Base-by-base conservation (phyloP, 1,284 basidiomycete species). In the Macrocybe sp. region DNA sequence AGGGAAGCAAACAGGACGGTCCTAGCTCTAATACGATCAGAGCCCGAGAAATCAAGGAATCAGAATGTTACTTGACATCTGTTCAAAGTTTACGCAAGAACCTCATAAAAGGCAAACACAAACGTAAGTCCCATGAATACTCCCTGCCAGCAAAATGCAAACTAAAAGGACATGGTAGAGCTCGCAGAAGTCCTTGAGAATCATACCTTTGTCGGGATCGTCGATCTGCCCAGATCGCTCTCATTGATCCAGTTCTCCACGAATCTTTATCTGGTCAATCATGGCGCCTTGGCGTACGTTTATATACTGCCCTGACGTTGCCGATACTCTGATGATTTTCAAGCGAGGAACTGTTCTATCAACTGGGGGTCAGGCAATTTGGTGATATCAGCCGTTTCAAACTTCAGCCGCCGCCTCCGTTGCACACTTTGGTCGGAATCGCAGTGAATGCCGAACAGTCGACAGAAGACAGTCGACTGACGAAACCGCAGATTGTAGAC, bases 341-440 rank as follows among this genome's bases (percentile, higher is more conserved):
- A 55, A 96, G 92, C 0, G 92, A 97, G 58, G 94, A 97, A 57
- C 77, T 97, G 38, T 97, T 98, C 59, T 99, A 97, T 64, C 97
- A 99, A 62, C 78, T 99, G 1, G 90, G 84, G 2, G 67, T 99
- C 40, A 76, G 92, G 12, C 96, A 99, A 63, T 99, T 99, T 60
- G 93, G 95, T 0, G 81, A 88, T 52, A 79, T 90, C 51, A 76
- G 79, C 45, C 76, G 82, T 7, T 66, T 98, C 41, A 82, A 81
- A 47, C 74, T 99, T 3, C 83, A 95, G 37, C 96, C 97, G 0
- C 72, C 94, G 1, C 92, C 92, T 0, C 68, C 78, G 0, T 60
- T 99, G 4, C 74, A 74, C 2, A 79, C 79, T 7, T 73, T 99
- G 39, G 62, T 99, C 6, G 71, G 77, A 36, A 76, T 97, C 6